These are phyloP conservation scores for Lepidopterella palustris DNA, from an alignment of 495 filamentous ascomycete species.

Conservation along the genomic window DNA sequence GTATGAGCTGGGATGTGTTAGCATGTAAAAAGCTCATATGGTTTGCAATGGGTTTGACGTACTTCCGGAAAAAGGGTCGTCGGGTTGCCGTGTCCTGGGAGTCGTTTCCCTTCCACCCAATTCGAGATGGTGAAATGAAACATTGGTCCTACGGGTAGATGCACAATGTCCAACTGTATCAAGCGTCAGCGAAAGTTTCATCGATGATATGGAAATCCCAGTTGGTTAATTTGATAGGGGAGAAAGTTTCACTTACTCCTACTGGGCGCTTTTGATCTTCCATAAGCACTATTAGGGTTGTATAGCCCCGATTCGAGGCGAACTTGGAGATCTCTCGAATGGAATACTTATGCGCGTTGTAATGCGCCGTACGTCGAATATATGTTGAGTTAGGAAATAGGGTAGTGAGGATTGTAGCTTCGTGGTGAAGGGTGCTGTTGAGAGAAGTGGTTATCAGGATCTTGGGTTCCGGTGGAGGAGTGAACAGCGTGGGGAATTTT, in stretches of 20 bases:
- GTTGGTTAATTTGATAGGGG: too few species aligned
- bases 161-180: constrained; percentile 75
- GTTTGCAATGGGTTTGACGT: too few species aligned
- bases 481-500: constrained; percentile 75
- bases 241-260: too few species aligned
- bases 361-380: constrained; percentile 74
- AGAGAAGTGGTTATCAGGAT: constrained; percentile 84
- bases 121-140: constrained; percentile 82
- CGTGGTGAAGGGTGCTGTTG: constrained; percentile 75
- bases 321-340: constrained; percentile 84
- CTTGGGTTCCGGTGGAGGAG: constrained; percentile 56
- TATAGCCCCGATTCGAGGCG: constrained; percentile 72
- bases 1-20: too few species aligned
- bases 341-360: constrained; percentile 76
- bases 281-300: constrained; percentile 69
- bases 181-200: too few species aligned
- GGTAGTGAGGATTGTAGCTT: constrained; percentile 67
- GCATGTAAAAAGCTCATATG: too few species aligned
- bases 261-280: constrained; percentile 77
- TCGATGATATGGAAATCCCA: too few species aligned
- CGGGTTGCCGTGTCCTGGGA: constrained; percentile 82
- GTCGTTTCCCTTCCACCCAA: constrained; percentile 74
- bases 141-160: constrained; percentile 77
- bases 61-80: constrained; percentile 88
- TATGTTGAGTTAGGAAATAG: constrained; percentile 86